These are phyloP conservation scores for Aspergillus diversus DNA, from an alignment of 495 filamentous ascomycete species.

Conservation along the genomic window DNA sequence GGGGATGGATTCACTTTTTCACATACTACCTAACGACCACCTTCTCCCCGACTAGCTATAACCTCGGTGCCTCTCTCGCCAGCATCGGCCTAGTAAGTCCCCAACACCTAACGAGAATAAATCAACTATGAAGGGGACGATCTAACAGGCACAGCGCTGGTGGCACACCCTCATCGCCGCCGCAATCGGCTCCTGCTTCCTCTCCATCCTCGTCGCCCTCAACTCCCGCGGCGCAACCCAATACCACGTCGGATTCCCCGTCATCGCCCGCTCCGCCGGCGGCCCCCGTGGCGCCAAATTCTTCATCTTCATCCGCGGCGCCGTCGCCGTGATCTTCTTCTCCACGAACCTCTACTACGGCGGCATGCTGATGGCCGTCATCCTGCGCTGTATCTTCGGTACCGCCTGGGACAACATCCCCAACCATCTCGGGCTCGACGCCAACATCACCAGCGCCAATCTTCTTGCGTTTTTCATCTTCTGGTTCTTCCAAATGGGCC, in stretches of 20 bases:
- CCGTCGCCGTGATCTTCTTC: slow-evolving; percentile 14
- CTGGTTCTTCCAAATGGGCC: slow-evolving; percentile 35
- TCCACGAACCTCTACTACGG: slow-evolving; percentile 12
- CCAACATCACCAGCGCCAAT: slow-evolving; percentile 59
- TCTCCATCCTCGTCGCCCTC: slow-evolving; percentile 20
- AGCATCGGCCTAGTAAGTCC: slow-evolving; percentile 10
- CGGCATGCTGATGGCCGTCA: slow-evolving; percentile 43
- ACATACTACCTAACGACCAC: slow-evolving; percentile 17
- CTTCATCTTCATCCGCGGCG: slow-evolving; percentile 6
- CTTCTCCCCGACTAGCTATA: slow-evolving; percentile 18
- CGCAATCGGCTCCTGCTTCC: slow-evolving; percentile 14
- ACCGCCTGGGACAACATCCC: slow-evolving; percentile 66
- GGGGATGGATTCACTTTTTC: slow-evolving; percentile 14
- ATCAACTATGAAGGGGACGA: too few relatives aligned
- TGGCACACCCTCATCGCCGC: slow-evolving; percentile 19
- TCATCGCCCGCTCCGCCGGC: slow-evolving; percentile 51
- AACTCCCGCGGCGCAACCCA: slow-evolving; percentile 24
- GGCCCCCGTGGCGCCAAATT: slow-evolving; percentile 6
- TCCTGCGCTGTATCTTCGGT: slow-evolving; percentile 60
- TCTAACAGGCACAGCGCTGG: slow-evolving; percentile 15
- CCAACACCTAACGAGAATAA: too few relatives aligned
- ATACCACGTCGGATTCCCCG: slow-evolving; percentile 55
- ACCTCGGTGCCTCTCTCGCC: slow-evolving; percentile 12
- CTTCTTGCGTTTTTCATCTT: slow-evolving; percentile 65
- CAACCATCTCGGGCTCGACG: slow-evolving; percentile 50